A percentile compares a stretch with the other conserved stretches of the same genome.
Evolutionary conservation across 192 early-diverging fungal species (phyloP).

Genomic region (Helicostylum pulchrum): DNA sequence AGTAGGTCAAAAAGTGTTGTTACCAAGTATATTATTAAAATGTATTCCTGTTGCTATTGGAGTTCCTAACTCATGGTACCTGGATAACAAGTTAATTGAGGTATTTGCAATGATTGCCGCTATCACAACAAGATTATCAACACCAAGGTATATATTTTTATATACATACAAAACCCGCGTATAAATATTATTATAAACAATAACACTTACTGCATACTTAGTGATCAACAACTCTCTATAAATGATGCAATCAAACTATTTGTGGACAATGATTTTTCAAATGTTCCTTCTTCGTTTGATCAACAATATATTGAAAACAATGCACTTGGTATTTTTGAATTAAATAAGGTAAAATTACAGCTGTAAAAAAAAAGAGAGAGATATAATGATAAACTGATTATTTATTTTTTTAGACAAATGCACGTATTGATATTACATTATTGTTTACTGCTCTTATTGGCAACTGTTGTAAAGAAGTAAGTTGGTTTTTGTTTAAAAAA

Average conservation of each 20-base stretch:
- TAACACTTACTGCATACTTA: not conserved
- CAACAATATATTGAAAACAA: too few species aligned
- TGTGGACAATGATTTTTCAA: constrained; percentile 3
- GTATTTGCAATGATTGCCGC: constrained; percentile 18
- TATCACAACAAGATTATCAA: constrained; percentile 11
- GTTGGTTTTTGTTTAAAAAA: not conserved
- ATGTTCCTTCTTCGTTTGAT: too few species aligned
- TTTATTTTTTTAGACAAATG: not conserved
- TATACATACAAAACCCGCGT: too few species aligned
- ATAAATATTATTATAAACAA: too few species aligned
- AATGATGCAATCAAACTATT: constrained; percentile 13
- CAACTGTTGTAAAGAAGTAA: constrained; percentile 30
- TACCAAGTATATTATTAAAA: constrained; percentile 5
- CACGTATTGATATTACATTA: constrained; percentile 16
- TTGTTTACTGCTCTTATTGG: constrained; percentile 27
- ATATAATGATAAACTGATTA: not conserved
- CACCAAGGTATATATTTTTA: constrained; percentile 16
- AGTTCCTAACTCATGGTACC: not conserved
- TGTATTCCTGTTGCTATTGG: constrained; percentile 4
- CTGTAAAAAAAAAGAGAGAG: not conserved
- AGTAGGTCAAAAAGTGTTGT: constrained; percentile 1
- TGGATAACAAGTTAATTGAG: constrained; percentile 10
- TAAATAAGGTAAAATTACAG: not conserved
- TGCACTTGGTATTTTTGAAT: constrained; percentile 1
- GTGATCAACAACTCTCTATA: constrained; percentile 3